Evolutionary conservation across 1,284 basidiomycete species (phyloP), one percentile per base, ranked within the genome.

Genomic region (Erythrobasidium hasegawianum): DNA sequence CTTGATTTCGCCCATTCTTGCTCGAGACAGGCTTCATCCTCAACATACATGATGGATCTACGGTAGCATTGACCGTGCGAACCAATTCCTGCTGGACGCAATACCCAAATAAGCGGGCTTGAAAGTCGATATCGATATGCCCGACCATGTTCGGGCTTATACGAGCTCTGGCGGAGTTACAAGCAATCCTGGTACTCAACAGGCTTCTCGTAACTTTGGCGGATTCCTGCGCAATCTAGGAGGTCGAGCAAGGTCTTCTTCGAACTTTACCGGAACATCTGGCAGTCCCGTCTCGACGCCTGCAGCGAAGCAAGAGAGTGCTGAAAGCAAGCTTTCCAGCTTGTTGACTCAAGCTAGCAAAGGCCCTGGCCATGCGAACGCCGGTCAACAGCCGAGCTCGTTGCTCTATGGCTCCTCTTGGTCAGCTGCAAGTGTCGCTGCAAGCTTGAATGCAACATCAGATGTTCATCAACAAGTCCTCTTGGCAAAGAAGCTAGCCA

Each of bases 281-380:
- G 55, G 62, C 47, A 57, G 55, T 58, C 43, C 55, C 4, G 47
- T 47, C 13, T 57, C 55, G 29, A 65, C 62, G 8, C 62, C 62
- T n/a, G 55, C 62, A 16, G 27, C 55, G 8, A 65, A 49, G 47
- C 56, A 65, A 41, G 62, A 65, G 24, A 47, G 27, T 16, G 62
- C 62, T 13, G 47, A 50, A 24, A 52, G 54, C 38, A 58, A 24
- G 55, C 56, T 65, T 2, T 65, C 62, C 20, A 65, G 62, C 62
- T 50, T 65, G 62, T 56, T 65, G 55, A n/a, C 18, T 29, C 11
- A 57, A 20, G 54, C 39, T 18, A 24, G 20, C 22, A 20, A 14
- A 22, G 43, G 40, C 39, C 14, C 33, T 7, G 16, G 4, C 4
- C 7, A 5, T 7, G n/a, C 43, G 43, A 47, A 47, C 14, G n/a